These are phyloP conservation scores for Vitis hybrid DNA, from an alignment of 177 flowering plant species.

Conservation along the genomic window DNA sequence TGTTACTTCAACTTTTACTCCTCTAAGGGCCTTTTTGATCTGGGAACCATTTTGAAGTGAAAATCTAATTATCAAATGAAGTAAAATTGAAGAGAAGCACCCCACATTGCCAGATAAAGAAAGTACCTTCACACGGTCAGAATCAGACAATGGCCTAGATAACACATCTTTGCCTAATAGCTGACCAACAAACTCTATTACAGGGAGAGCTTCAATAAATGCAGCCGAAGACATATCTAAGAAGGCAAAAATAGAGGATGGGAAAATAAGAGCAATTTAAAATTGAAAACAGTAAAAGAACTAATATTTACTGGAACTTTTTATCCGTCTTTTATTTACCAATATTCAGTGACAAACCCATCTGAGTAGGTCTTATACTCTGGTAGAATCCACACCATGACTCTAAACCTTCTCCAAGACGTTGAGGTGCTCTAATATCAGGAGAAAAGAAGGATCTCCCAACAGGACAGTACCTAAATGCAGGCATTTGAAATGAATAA, in stretches of 20 bases:
- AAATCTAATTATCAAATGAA: background rate
- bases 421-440: slow-evolving; percentile 64
- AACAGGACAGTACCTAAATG: slow-evolving; percentile 67
- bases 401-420: slow-evolving; percentile 92
- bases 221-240: slow-evolving; percentile 86
- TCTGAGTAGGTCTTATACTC: slow-evolving; percentile 95
- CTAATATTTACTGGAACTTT: too few species aligned
- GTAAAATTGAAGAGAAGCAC: background rate
- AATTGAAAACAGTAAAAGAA: too few species aligned
- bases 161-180: slow-evolving; percentile 69
- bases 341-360: slow-evolving; percentile 92
- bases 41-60: slow-evolving; percentile 21
- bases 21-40: slow-evolving; percentile 89
- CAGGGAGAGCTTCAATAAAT: slow-evolving; percentile 89
- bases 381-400: slow-evolving; percentile 99
- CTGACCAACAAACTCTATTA: slow-evolving; percentile 82
- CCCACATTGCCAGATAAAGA: background rate
- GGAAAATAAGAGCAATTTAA: background rate
- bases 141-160: slow-evolving; percentile 71
- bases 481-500: slow-evolving; percentile 7
- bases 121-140: slow-evolving; percentile 80
- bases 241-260: background rate
- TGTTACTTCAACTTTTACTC: slow-evolving; percentile 94
- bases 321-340: slow-evolving; percentile 36
- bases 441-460: slow-evolving; percentile 93